These are phyloP conservation scores for Chrysoporthe austroafricana DNA, from an alignment of 2,329 filamentous ascomycete genomes.

Conservation along the genomic window DNA sequence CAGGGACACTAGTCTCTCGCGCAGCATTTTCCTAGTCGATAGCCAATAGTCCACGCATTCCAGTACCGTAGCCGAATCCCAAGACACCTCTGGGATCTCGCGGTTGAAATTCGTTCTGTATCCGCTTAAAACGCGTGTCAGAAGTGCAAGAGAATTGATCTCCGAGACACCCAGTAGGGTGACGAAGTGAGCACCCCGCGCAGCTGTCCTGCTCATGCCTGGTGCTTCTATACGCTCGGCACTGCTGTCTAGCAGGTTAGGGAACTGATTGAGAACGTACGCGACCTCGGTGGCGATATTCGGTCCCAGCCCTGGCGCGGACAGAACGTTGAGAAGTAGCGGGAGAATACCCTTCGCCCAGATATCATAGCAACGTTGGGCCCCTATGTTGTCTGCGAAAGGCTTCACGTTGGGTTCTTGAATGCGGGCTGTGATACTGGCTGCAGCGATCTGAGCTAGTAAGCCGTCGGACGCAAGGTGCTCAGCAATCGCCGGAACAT, in stretches of 20 bases:
- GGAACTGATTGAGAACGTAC: slow-evolving; percentile 88
- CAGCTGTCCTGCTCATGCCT: slow-evolving; percentile 55
- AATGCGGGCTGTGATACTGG: slow-evolving; percentile 78
- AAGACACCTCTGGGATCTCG: slow-evolving; percentile 73
- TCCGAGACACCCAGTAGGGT: slow-evolving; percentile 77
- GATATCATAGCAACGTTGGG: slow-evolving; percentile 79
- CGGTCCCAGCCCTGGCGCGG: slow-evolving; percentile 67
- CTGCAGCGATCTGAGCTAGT: slow-evolving; percentile 76
- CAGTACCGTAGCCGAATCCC: slow-evolving; percentile 72
- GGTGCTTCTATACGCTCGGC: slow-evolving; percentile 71
- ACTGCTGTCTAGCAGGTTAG: slow-evolving; percentile 74
- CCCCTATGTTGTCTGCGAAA: slow-evolving; percentile 71
- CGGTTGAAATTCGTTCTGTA: slow-evolving; percentile 69
- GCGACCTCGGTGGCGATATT: slow-evolving; percentile 84
- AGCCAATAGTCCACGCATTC: slow-evolving; percentile 88
- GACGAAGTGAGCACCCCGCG: slow-evolving; percentile 62
- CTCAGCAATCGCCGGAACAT: slow-evolving; percentile 79
- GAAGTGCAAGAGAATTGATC: slow-evolving; percentile 75
- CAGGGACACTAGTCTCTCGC: slow-evolving; percentile 73
- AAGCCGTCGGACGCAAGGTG: slow-evolving; percentile 87
- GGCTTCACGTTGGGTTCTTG: slow-evolving; percentile 73
- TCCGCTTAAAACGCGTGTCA: slow-evolving; percentile 72
- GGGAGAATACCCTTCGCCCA: slow-evolving; percentile 90
- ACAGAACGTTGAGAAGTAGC: slow-evolving; percentile 84
- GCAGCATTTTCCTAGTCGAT: slow-evolving; percentile 67